Conservation (phyloP, 2,329 filamentous ascomycete species). For the Podosphaera xanthii region DNA sequence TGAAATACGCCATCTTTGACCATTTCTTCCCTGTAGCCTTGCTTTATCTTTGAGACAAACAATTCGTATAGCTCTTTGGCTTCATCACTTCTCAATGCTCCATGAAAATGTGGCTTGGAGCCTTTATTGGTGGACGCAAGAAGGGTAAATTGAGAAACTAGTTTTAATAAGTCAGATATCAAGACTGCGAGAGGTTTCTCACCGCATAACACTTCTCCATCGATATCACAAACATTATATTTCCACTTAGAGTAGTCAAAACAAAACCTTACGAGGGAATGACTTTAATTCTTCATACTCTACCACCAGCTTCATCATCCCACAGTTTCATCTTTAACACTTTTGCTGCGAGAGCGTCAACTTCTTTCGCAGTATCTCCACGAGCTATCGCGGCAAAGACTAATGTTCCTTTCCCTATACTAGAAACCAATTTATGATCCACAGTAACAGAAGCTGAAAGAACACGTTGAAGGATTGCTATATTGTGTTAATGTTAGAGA, state of each 20-base stretch:
- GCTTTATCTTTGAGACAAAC: slow-evolving; percentile 56
- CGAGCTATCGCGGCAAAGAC: slow-evolving; percentile 83
- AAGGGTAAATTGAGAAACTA: slow-evolving; percentile 92
- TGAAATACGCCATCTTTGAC: slow-evolving; percentile 96
- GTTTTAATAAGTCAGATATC: background rate
- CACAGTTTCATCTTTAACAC: slow-evolving; percentile 78
- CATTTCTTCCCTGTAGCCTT: slow-evolving; percentile 45
- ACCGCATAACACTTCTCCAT: slow-evolving; percentile 89
- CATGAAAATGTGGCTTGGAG: slow-evolving; percentile 85
- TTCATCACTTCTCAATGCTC: slow-evolving; percentile 54
- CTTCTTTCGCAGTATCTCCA: slow-evolving; percentile 75
- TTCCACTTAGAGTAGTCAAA: slow-evolving; percentile 46
- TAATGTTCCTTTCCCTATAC: slow-evolving; percentile 71
- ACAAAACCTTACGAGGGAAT: background rate
- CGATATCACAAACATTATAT: slow-evolving; percentile 64
- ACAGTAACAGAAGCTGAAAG: slow-evolving; percentile 90
- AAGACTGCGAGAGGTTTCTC: slow-evolving; percentile 8
- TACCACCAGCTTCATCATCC: slow-evolving; percentile 23
- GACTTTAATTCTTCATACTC: slow-evolving; percentile 7
- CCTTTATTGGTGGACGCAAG: slow-evolving; percentile 88
- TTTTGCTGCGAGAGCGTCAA: slow-evolving; percentile 61
- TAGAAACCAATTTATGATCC: slow-evolving; percentile 71
- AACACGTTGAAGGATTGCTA: slow-evolving; percentile 82
- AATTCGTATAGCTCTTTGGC: slow-evolving; percentile 64
- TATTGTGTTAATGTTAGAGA: slow-evolving; percentile 6